A percentile compares a stretch with the other conserved stretches of the same genome.
Conservation (phyloP, 2,329 filamentous ascomycete genomes). For the Sporothrix curviconia region DNA sequence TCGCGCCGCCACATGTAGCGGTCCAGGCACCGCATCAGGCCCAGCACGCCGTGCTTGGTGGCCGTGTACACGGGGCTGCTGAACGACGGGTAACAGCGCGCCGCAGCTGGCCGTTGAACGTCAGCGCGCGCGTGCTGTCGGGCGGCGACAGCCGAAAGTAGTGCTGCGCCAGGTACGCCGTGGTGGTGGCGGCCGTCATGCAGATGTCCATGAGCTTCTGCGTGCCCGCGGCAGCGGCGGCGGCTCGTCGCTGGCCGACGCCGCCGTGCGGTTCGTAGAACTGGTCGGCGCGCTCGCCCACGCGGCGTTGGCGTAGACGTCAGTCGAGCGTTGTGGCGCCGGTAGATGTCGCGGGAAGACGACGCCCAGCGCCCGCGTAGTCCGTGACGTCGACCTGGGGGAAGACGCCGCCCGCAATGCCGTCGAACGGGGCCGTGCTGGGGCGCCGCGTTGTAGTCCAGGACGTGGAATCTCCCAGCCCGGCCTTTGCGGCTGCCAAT, state of each 20-base stretch:
- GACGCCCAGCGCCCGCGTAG: constrained; percentile 10
- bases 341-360: constrained; percentile 6
- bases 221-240: constrained; percentile 3
- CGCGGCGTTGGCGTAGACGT: constrained; percentile 15
- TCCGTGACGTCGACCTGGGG: constrained; percentile 11
- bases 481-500: constrained; percentile 14
- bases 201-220: constrained; percentile 25
- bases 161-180: constrained; percentile 35
- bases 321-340: constrained; percentile 9
- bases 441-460: constrained; percentile 12
- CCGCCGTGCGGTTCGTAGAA: constrained; percentile 7
- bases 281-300: constrained; percentile 1
- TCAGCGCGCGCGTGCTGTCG: constrained; percentile 18
- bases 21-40: constrained; percentile 30
- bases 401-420: constrained; percentile 7
- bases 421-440: background rate
- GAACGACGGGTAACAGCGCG: constrained; percentile 25
- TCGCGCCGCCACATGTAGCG: constrained; percentile 22
- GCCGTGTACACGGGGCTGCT: constrained; percentile 29
- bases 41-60: constrained; percentile 29
- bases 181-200: constrained; percentile 32
- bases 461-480: constrained; percentile 14
- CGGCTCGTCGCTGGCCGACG: background rate
- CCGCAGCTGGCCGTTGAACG: constrained; percentile 28
- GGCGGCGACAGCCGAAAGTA: constrained; percentile 31